phyloP scores from a whole-genome alignment of 2,329 filamentous ascomycete genomes.

The Pyricularia pennisetigena region DNA sequence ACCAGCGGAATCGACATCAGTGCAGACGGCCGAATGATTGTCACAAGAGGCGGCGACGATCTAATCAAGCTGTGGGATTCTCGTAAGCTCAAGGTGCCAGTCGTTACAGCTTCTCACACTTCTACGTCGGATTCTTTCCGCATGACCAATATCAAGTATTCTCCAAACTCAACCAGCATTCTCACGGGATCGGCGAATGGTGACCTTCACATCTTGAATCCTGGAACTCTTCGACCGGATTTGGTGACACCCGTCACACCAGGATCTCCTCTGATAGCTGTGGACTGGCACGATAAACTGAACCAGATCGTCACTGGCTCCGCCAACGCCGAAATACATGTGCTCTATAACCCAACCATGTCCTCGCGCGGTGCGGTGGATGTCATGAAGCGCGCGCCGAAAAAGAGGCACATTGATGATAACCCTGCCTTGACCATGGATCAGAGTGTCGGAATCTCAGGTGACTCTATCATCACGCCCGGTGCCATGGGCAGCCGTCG shows the following conservation, averaged over 20 bases:
- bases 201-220: constrained; percentile 85
- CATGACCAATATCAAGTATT: constrained; percentile 82
- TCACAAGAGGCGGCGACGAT: constrained; percentile 85
- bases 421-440: constrained; percentile 82
- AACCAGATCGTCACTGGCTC: constrained; percentile 96
- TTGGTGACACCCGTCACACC: constrained; percentile 84
- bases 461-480: constrained; percentile 67
- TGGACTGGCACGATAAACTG: constrained; percentile 86
- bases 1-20: constrained; percentile 89
- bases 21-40: constrained; percentile 77
- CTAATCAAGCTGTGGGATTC: constrained; percentile 96
- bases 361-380: constrained; percentile 75
- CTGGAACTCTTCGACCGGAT: constrained; percentile 78
- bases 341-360: constrained; percentile 81
- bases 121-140: constrained; percentile 79
- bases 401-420: constrained; percentile 92
- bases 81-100: constrained; percentile 84
- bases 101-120: constrained; percentile 67
- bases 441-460: constrained; percentile 68
- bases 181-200: constrained; percentile 82
- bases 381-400: constrained; percentile 87
- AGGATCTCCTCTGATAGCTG: constrained; percentile 69
- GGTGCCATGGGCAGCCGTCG: constrained; percentile 45
- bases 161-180: constrained; percentile 72
- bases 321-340: constrained; percentile 78